Evolutionary conservation across 768 basidiomycete species (phyloP).

Genomic region (Kwoniella newhampshirensis): DNA sequence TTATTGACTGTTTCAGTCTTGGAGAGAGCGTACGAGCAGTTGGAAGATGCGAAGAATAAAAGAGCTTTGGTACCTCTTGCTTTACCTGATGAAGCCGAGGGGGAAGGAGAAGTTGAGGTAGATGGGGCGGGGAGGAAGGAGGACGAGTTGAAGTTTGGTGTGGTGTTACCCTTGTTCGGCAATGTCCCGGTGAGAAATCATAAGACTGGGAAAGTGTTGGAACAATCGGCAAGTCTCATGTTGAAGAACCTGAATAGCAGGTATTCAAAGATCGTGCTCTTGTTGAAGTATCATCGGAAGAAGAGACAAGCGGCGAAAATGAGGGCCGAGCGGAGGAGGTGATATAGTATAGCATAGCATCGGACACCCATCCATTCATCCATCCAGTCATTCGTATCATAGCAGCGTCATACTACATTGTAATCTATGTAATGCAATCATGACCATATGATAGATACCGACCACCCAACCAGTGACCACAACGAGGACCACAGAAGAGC

Average conservation of each 20-base stretch:
- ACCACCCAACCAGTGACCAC: too few relatives aligned
- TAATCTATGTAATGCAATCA: too few relatives aligned
- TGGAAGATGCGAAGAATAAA: constrained; percentile 23
- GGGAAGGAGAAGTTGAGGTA: constrained; percentile 2
- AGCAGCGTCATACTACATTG: too few relatives aligned
- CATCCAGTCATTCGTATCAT: too few relatives aligned
- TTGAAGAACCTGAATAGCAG: constrained; percentile 41
- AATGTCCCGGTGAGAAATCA: constrained; percentile 20
- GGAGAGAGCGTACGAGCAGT: constrained; percentile 35
- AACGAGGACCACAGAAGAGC: too few relatives aligned
- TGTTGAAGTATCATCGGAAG: constrained; percentile 48
- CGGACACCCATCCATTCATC: too few relatives aligned
- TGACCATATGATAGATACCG: too few relatives aligned
- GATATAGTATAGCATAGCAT: background rate
- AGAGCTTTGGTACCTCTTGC: constrained; percentile 34
- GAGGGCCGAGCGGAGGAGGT: constrained; percentile 3
- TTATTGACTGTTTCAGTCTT: constrained; percentile 41
- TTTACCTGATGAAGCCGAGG: constrained; percentile 13
- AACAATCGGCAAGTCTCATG: constrained; percentile 31
- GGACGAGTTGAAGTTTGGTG: constrained; percentile 14
- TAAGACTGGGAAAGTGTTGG: constrained; percentile 18
- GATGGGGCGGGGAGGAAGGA: background rate
- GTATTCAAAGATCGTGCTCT: constrained; percentile 39
- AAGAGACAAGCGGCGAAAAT: constrained; percentile 21
- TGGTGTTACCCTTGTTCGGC: constrained; percentile 25